Percentiles rank a stretch among this genome's conserved stretches.
These are phyloP conservation scores for Phragmites australis DNA, from an alignment of 176 grass and related monocot genomes.

Conservation along the genomic window DNA sequence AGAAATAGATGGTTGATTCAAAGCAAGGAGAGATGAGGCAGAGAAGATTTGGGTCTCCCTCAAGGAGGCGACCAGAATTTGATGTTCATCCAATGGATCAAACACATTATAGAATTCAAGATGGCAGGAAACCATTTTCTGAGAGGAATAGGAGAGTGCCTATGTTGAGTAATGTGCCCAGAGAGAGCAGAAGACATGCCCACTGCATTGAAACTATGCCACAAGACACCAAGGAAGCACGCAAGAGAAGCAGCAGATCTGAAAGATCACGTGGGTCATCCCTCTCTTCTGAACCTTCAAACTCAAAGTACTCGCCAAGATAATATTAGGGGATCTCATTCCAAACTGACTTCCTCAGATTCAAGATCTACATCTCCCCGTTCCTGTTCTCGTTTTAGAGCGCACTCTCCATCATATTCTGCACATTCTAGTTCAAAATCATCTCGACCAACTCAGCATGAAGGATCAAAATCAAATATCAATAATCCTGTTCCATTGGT, in stretches of 20 bases:
- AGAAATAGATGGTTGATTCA: conserved; percentile 24
- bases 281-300: conserved; percentile 41
- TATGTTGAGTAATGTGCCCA: conserved; percentile 18
- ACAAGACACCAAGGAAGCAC: conserved; percentile 3
- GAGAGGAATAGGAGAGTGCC: conserved; percentile 11
- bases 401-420: conserved; percentile 35
- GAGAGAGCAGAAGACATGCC: neutral
- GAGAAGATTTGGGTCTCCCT: conserved; percentile 36
- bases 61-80: conserved; percentile 21
- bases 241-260: conserved; percentile 38
- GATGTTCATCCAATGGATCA: conserved; percentile 31
- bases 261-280: conserved; percentile 36
- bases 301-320: conserved; percentile 14
- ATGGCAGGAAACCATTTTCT: conserved; percentile 40
- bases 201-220: conserved; percentile 22
- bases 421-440: conserved; percentile 59
- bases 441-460: conserved; percentile 40
- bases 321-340: conserved; percentile 4
- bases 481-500: conserved; percentile 29
- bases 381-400: conserved; percentile 25
- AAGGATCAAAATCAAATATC: conserved; percentile 45
- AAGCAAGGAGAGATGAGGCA: conserved; percentile 41
- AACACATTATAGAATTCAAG: conserved; percentile 3
- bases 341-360: conserved; percentile 17
- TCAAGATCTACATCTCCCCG: conserved; percentile 29